Evolutionary conservation across 208 protist genomes (phyloP).

Genomic region (Acanthamoeba lenticulata): DNA sequence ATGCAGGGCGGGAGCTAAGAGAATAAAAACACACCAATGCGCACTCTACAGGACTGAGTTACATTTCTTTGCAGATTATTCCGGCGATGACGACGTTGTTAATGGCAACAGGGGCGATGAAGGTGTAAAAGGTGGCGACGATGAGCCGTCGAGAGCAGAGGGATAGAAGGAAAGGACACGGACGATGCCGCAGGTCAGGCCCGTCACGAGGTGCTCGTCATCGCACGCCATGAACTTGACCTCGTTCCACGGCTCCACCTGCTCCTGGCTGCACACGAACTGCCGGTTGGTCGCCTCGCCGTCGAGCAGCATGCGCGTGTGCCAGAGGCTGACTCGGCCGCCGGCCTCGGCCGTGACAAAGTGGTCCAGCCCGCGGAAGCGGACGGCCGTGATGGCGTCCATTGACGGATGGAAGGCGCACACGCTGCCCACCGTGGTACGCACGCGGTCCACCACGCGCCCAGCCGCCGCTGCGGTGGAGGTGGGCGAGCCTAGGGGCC

Average conservation of each 20-base stretch:
- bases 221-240: slow-evolving; percentile 19
- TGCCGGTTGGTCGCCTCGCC: not conserved
- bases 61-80: too few relatives aligned
- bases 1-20: too few relatives aligned
- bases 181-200: not conserved
- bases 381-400: not conserved
- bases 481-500: not conserved
- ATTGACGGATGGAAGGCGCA: not conserved
- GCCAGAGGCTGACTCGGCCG: not conserved
- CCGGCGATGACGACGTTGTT: too few relatives aligned
- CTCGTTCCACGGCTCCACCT: not conserved
- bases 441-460: not conserved
- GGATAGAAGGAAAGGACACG: slow-evolving; percentile 1
- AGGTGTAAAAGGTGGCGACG: too few relatives aligned
- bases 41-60: too few relatives aligned
- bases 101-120: too few relatives aligned
- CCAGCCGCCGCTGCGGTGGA: not conserved
- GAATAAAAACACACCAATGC: too few relatives aligned
- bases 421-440: not conserved
- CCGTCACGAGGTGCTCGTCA: not conserved
- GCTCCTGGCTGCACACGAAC: not conserved
- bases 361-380: not conserved
- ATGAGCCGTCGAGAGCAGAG: too few relatives aligned
- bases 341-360: not conserved
- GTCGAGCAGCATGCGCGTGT: not conserved